Evolutionary conservation across 768 basidiomycete species (phyloP).

Genomic region (Saitozyma podzolica): DNA sequence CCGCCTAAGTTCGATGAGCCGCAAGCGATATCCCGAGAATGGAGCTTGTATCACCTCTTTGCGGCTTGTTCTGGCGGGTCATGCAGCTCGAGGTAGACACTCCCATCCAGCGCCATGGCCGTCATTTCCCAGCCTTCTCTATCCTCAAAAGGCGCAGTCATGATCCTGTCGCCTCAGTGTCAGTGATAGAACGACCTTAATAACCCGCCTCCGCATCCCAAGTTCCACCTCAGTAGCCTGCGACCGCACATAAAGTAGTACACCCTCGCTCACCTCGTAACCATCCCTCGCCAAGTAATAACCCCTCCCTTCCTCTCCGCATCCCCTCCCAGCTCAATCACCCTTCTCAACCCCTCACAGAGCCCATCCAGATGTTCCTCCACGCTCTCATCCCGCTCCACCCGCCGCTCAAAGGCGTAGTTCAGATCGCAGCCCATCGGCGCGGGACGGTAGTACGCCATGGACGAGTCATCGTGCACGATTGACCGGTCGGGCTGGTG

Average conservation of each 20-base stretch:
- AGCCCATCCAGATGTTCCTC: constrained; percentile 51
- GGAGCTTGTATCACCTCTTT: constrained; percentile 2
- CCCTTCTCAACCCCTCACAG: constrained; percentile 33
- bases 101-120: constrained; percentile 44
- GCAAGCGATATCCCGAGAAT: background rate
- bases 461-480: constrained; percentile 37
- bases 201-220: background rate
- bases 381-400: constrained; percentile 45
- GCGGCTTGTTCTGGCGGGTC: constrained; percentile 32
- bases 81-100: constrained; percentile 51
- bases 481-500: constrained; percentile 45
- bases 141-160: constrained; percentile 51
- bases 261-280: constrained; percentile 43
- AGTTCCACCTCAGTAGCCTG: background rate
- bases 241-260: background rate
- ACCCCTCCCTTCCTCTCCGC: constrained; percentile 38
- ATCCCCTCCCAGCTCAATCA: constrained; percentile 10
- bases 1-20: constrained; percentile 4
- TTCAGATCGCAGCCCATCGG: constrained; percentile 46
- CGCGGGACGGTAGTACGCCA: constrained; percentile 43
- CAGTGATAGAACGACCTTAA: background rate
- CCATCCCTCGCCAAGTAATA: constrained; percentile 53
- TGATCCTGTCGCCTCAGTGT: constrained; percentile 27
- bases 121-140: constrained; percentile 52
- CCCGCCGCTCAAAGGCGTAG: constrained; percentile 41